phyloP scores from a whole-genome alignment of 495 filamentous ascomycete genomes.

The Hyaloscypha bicolor region DNA sequence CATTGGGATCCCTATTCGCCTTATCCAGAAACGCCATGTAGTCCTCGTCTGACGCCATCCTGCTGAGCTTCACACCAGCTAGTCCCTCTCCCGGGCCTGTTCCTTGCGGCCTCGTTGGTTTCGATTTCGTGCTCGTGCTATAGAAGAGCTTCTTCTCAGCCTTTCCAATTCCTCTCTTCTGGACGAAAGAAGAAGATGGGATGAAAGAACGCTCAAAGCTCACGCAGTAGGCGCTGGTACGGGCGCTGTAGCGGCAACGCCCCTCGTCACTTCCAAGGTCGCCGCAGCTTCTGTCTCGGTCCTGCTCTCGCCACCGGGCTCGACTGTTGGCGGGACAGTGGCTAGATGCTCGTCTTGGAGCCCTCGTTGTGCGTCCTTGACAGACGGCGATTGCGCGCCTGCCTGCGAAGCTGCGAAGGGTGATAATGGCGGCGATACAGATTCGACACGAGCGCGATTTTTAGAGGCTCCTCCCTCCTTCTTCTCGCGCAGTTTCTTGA shows the following conservation, averaged over 20 bases:
- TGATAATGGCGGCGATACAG: constrained; percentile 25
- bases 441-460: not conserved
- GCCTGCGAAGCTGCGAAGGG: not conserved
- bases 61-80: constrained; percentile 2
- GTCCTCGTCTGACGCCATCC: constrained; percentile 76
- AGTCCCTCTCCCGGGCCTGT: not conserved
- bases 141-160: constrained; percentile 8
- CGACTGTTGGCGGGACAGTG: constrained; percentile 7
- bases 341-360: constrained; percentile 23
- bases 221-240: constrained; percentile 22
- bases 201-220: constrained; percentile 9
- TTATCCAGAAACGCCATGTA: constrained; percentile 84
- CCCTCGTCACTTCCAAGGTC: not conserved
- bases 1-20: constrained; percentile 70
- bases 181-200: constrained; percentile 1
- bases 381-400: not conserved
- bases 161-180: not conserved
- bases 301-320: not conserved
- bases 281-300: not conserved
- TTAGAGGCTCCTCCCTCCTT: constrained; percentile 8
- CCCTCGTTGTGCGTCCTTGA: constrained; percentile 13
- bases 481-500: constrained; percentile 19
- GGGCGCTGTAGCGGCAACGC: not conserved
- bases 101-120: not conserved
- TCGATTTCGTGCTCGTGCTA: constrained; percentile 10